Conservation (phyloP, 768 basidiomycete genomes). For the Pleurotus citrinopileatus region DNA sequence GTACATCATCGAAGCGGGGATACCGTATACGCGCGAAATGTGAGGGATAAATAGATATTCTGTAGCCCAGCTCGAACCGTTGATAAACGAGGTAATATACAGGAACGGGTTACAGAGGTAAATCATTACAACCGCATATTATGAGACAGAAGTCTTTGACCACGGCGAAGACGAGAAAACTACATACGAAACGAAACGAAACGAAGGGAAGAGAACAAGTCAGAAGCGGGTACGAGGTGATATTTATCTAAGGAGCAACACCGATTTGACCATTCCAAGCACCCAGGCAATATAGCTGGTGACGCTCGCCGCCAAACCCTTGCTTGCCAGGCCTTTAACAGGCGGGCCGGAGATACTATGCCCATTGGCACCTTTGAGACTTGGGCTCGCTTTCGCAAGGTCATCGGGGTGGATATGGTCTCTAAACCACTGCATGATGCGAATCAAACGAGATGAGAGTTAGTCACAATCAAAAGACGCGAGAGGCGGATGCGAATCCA, state of each 20-base stretch:
- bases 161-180: too few species aligned
- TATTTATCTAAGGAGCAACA: slow-evolving; percentile 2
- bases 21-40: too few species aligned
- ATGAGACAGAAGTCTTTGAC: too few species aligned
- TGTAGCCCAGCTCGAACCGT: too few species aligned
- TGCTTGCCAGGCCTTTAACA: not conserved
- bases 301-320: not conserved
- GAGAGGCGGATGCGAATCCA: not conserved
- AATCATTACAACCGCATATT: too few species aligned
- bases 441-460: not conserved
- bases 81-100: too few species aligned
- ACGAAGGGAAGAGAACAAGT: not conserved
- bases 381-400: slow-evolving; percentile 6
- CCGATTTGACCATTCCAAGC: slow-evolving; percentile 1
- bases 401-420: slow-evolving; percentile 23
- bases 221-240: not conserved
- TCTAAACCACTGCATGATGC: slow-evolving; percentile 34
- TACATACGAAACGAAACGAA: too few species aligned
- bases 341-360: not conserved
- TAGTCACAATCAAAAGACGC: not conserved
- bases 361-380: slow-evolving; percentile 1
- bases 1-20: too few species aligned
- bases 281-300: slow-evolving; percentile 7
- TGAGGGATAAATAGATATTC: too few species aligned
- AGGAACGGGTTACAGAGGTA: too few species aligned